Percentiles rank a stretch among this genome's conserved stretches.
phyloP scores from a whole-genome alignment of 2,329 filamentous ascomycete genomes.

The Sphaerostilbella broomeana region DNA sequence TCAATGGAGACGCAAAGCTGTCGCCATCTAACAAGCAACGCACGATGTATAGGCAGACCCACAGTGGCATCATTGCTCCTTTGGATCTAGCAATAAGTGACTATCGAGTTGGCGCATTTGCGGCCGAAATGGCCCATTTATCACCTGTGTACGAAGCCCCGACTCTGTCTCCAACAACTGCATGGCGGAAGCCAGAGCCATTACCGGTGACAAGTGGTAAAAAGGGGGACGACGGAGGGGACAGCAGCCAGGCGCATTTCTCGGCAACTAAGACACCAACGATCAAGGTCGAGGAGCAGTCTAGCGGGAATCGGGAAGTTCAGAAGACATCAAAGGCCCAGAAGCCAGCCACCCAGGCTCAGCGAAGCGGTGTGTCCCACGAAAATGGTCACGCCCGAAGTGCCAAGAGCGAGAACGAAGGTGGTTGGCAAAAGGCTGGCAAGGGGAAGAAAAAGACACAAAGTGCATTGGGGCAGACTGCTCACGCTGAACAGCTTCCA shows the following conservation, averaged over 20 bases:
- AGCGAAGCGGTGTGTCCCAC: constrained; percentile 35
- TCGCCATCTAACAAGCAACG: constrained; percentile 32
- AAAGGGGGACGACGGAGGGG: constrained; percentile 19
- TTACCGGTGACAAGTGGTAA: too few species aligned
- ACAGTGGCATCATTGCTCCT: constrained; percentile 46
- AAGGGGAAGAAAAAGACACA: constrained; percentile 42
- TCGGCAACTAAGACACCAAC: constrained; percentile 15
- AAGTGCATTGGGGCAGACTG: constrained; percentile 28
- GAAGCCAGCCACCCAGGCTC: constrained; percentile 17
- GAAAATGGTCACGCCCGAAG: constrained; percentile 49
- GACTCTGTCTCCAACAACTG: constrained; percentile 64
- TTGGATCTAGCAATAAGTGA: constrained; percentile 49
- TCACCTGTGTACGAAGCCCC: constrained; percentile 69
- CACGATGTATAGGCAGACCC: constrained; percentile 35
- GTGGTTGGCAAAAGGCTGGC: constrained; percentile 53
- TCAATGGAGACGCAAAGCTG: constrained; percentile 25
- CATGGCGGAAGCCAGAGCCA: constrained; percentile 49
- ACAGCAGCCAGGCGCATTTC: not conserved
- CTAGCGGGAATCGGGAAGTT: constrained; percentile 13
- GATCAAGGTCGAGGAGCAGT: constrained; percentile 9
- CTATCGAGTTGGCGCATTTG: constrained; percentile 30
- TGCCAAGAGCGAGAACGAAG: constrained; percentile 48
- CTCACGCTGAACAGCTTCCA: constrained; percentile 47
- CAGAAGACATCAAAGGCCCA: constrained; percentile 20
- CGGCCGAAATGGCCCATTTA: constrained; percentile 44